Conservation (phyloP, 2,329 filamentous ascomycete genomes). For the Trichoderma gracile region DNA sequence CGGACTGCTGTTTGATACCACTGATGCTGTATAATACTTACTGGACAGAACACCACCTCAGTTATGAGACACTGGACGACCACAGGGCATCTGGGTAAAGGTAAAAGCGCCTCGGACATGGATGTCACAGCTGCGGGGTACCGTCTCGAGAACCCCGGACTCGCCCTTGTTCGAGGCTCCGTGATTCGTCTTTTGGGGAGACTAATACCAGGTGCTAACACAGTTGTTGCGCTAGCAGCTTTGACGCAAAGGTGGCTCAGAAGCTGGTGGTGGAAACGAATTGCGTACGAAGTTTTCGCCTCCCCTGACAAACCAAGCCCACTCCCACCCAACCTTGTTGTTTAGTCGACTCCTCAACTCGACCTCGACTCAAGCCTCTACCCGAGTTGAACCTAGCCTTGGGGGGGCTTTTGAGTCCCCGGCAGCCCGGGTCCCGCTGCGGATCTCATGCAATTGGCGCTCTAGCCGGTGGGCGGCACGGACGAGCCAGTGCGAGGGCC, state of each 20-base stretch:
- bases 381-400: too few species aligned
- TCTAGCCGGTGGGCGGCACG: slow-evolving; percentile 9
- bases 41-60: too few species aligned
- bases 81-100: background rate
- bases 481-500: slow-evolving; percentile 6
- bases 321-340: too few species aligned
- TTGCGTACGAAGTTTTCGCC: slow-evolving; percentile 17
- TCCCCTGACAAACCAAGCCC: background rate
- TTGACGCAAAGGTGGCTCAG: background rate
- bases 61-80: too few species aligned
- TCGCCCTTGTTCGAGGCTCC: slow-evolving; percentile 1
- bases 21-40: too few species aligned
- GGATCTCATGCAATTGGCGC: slow-evolving; percentile 21
- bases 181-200: slow-evolving; percentile 7
- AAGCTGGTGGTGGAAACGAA: background rate
- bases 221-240: too few species aligned
- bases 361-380: background rate
- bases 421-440: slow-evolving; percentile 19
- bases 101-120: background rate
- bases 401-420: background rate
- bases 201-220: background rate
- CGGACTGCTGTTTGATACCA: too few species aligned
- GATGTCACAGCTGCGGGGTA: slow-evolving; percentile 20
- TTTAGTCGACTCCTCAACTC: too few species aligned
- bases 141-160: slow-evolving; percentile 11